A percentile compares a stretch with the other conserved stretches of the same genome.
These are phyloP conservation scores for Puccinia polysora DNA, from an alignment of 1,284 basidiomycete genomes.

Conservation along the genomic window DNA sequence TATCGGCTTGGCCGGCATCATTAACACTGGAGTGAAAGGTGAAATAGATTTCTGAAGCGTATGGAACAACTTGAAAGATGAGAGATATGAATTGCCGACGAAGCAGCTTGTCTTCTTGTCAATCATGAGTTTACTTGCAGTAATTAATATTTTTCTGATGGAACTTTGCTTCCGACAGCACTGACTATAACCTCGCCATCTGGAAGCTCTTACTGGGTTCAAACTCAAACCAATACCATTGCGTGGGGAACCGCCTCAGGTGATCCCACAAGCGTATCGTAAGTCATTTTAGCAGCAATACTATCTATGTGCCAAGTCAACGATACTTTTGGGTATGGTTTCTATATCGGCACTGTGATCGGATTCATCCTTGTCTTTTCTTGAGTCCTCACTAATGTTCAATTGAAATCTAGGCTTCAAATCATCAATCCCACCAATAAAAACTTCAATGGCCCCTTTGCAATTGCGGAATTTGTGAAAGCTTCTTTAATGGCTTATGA, in stretches of 20 bases:
- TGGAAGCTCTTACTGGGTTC: constrained; percentile 37
- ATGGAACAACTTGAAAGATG: too few relatives aligned
- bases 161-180: constrained; percentile 5
- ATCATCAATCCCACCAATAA: constrained; percentile 19
- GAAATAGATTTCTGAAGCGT: too few relatives aligned
- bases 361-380: too few relatives aligned
- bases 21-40: too few relatives aligned
- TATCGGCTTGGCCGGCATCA: too few relatives aligned
- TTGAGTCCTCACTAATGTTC: neutral
- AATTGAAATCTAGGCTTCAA: constrained; percentile 17
- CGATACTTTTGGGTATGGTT: too few relatives aligned
- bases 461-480: constrained; percentile 30
- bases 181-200: constrained; percentile 28
- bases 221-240: constrained; percentile 39
- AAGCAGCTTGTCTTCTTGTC: too few relatives aligned
- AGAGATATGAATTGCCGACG: too few relatives aligned
- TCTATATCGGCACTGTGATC: too few relatives aligned
- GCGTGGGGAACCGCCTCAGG: constrained; percentile 9
- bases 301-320: too few relatives aligned
- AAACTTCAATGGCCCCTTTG: constrained; percentile 6
- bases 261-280: constrained; percentile 28
- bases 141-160: neutral
- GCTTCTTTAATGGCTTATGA: constrained; percentile 1
- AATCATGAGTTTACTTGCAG: neutral
- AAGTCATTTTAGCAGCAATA: neutral